Conservation (phyloP, 495 filamentous ascomycete genomes). For the Penicillium argentinense region DNA sequence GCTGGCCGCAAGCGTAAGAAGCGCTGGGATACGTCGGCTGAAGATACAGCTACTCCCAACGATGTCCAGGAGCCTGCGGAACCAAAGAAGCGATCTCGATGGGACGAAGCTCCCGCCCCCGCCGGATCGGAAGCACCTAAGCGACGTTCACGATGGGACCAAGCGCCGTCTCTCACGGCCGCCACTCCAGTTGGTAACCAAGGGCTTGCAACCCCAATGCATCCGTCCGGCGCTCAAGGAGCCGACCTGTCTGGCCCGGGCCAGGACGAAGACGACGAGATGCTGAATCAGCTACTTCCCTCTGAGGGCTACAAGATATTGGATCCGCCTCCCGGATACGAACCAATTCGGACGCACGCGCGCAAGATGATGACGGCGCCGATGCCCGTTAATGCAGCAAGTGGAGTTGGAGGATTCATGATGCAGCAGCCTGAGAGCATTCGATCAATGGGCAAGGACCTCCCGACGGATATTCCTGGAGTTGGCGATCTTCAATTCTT, state of each 20-base stretch:
- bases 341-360: slow-evolving; percentile 73
- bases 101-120: slow-evolving; percentile 83
- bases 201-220: slow-evolving; percentile 82
- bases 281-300: slow-evolving; percentile 89
- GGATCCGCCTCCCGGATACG: slow-evolving; percentile 90
- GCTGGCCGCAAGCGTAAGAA: slow-evolving; percentile 83
- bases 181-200: slow-evolving; percentile 81
- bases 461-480: slow-evolving; percentile 95
- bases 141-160: slow-evolving; percentile 84
- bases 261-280: slow-evolving; percentile 84
- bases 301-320: slow-evolving; percentile 91
- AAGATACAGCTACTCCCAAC: slow-evolving; percentile 39
- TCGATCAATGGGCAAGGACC: slow-evolving; percentile 78
- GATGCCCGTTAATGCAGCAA: slow-evolving; percentile 58
- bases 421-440: slow-evolving; percentile 92
- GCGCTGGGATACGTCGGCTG: slow-evolving; percentile 79
- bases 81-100: slow-evolving; percentile 77
- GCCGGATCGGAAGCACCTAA: slow-evolving; percentile 58
- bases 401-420: slow-evolving; percentile 83
- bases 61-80: slow-evolving; percentile 48
- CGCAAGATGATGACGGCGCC: slow-evolving; percentile 79
- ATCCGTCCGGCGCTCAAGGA: slow-evolving; percentile 77
- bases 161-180: slow-evolving; percentile 60
- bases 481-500: slow-evolving; percentile 98
- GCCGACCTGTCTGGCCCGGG: slow-evolving; percentile 79